Percentiles rank a stretch among this genome's conserved stretches.
Evolutionary conservation across 139 green algal genomes (phyloP).

Genomic region (Tetradesmus obliquus): DNA sequence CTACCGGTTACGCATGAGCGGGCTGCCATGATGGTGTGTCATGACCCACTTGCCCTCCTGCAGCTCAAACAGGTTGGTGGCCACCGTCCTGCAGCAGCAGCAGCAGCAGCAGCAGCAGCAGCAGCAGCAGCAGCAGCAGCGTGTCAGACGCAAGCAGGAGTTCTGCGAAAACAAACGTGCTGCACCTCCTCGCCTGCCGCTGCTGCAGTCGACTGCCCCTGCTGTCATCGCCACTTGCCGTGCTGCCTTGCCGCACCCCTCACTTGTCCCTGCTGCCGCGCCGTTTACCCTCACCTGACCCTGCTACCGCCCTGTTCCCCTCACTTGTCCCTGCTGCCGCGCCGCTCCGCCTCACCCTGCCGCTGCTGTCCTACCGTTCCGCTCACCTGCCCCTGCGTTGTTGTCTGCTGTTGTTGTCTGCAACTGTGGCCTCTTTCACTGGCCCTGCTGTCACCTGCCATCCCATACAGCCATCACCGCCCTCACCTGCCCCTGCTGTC

Average conservation of each 20-base stretch:
- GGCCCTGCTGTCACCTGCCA: not conserved
- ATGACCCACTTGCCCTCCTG: conserved; percentile 82
- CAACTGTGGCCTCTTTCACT: not conserved
- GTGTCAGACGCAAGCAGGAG: not conserved
- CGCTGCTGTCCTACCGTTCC: not conserved
- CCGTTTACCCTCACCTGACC: too few species aligned
- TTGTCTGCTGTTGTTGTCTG: not conserved
- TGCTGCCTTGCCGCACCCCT: not conserved
- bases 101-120: not conserved
- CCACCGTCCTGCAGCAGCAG: conserved; percentile 63
- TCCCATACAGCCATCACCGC: not conserved
- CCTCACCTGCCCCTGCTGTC: conserved; percentile 68
- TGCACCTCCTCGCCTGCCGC: too few species aligned
- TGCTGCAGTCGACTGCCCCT: too few species aligned
- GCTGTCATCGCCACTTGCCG: not conserved
- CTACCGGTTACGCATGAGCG: conserved; percentile 7
- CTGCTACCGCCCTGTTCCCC: not conserved
- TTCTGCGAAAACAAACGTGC: too few species aligned
- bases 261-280: not conserved
- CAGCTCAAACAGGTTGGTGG: conserved; percentile 93
- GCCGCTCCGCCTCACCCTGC: too few species aligned
- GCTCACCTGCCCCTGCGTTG: not conserved
- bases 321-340: not conserved
- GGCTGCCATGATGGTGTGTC: conserved; percentile 81
- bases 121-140: not conserved